Evolutionary conservation across 768 basidiomycete genomes (phyloP).

Genomic region (Rhizopogon rudus): DNA sequence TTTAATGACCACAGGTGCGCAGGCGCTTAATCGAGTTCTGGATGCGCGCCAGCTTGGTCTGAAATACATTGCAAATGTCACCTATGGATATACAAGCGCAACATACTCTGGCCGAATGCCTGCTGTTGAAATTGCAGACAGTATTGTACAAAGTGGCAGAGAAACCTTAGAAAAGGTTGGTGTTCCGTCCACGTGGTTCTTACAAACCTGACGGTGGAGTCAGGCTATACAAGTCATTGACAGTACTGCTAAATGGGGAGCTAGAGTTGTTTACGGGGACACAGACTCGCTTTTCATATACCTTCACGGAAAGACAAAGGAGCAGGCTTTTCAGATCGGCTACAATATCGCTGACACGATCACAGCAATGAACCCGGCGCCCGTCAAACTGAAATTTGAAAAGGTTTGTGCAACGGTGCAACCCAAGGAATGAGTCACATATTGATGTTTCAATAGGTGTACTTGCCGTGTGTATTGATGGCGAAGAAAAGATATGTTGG

Average conservation of each 20-base stretch:
- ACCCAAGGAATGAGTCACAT: not conserved
- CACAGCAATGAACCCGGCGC: slow-evolving; percentile 82
- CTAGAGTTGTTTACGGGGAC: slow-evolving; percentile 93
- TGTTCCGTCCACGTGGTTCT: not conserved
- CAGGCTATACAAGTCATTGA: slow-evolving; percentile 85
- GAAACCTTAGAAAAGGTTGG: slow-evolving; percentile 91
- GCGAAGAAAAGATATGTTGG: slow-evolving; percentile 99
- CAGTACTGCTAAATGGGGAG: slow-evolving; percentile 78
- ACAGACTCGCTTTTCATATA: slow-evolving; percentile 95
- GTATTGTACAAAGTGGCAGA: slow-evolving; percentile 93
- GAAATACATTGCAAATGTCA: slow-evolving; percentile 92
- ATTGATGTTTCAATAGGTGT: slow-evolving; percentile 57
- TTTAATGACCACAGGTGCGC: slow-evolving; percentile 3
- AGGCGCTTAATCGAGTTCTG: slow-evolving; percentile 73
- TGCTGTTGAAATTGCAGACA: slow-evolving; percentile 95
- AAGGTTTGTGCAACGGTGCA: slow-evolving; percentile 49
- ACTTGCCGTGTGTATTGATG: slow-evolving; percentile 90
- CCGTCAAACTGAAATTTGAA: slow-evolving; percentile 96
- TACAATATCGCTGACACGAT: slow-evolving; percentile 88
- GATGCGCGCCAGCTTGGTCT: slow-evolving; percentile 91
- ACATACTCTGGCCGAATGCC: slow-evolving; percentile 97
- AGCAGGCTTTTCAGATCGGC: slow-evolving; percentile 90
- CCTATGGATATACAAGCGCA: slow-evolving; percentile 94
- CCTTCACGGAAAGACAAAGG: slow-evolving; percentile 85
- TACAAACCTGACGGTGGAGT: not conserved